Evolutionary conservation across 305 asterid species (phyloP), one percentile per base, ranked within the genome.

Genomic region (Andrographis paniculata): DNA sequence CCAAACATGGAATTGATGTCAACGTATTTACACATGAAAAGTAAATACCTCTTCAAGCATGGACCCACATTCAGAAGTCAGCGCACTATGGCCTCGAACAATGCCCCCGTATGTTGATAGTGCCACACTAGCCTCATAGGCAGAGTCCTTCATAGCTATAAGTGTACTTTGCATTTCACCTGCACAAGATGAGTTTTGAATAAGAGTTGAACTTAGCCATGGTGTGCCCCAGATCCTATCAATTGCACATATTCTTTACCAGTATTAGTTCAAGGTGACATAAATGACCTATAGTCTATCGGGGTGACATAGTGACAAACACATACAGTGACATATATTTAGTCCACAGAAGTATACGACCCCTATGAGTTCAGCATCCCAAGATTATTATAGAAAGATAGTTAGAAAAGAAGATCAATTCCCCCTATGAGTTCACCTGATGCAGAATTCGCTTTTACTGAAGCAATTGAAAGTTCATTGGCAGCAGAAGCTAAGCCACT

Each of bases 11-110:
- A n/a, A n/a, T n/a, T n/a, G n/a, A n/a, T n/a, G 30, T 39, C 44
- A 45, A 20, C 47, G 39, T 24, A 28, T 42, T 16, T 5, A 42
- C 9, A 37, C 42, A 28, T 28, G 52, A 37, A 50, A 58, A 40
- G 45, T 20, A 45, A 30, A 48, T 61, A 87, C 99, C 93, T 92
- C 99, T 72, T 92, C 99, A 48, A 92, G 99, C 97, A 92, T 92
- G 47, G 94, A 82, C 63, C 99, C 99, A 71, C 97, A 92, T 69
- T 87, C 99, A 60, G 95, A 79, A 67, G 97, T 92, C 85, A 92
- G 79, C 54, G 94, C 88, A 52, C 83, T 79, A 65, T 79, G 99
- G 42, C 92, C 84, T 66, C 84, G 84, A 59, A 80, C 65, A 64
- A 82, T 71, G 64, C 66, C 72, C 50, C 75, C 82, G 68, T 77